A percentile compares a stretch with the other conserved stretches of the same genome.
Evolutionary conservation across 2,329 filamentous ascomycete genomes (phyloP).

Genomic region (Neopestalotiopsis sp.): DNA sequence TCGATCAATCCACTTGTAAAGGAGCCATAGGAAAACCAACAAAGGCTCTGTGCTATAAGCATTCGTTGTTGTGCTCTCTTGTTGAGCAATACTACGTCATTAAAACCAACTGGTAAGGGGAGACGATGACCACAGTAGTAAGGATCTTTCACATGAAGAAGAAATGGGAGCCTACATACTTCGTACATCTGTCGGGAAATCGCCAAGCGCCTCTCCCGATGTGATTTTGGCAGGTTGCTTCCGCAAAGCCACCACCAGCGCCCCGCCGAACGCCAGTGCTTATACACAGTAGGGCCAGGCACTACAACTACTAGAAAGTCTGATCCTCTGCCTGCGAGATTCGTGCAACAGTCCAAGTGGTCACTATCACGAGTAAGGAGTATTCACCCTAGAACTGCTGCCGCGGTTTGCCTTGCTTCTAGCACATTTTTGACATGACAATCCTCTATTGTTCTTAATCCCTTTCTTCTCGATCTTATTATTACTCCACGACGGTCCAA

Average conservation of each 20-base stretch:
- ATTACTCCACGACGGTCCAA: too few relatives aligned
- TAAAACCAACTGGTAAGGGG: too few relatives aligned
- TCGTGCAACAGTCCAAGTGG: background rate
- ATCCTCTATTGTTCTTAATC: too few relatives aligned
- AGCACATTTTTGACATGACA: background rate
- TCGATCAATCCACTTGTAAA: background rate
- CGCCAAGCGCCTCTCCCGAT: background rate
- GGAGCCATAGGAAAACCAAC: background rate
- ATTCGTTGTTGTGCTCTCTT: background rate
- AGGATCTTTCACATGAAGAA: background rate
- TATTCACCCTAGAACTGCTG: background rate
- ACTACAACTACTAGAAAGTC: background rate
- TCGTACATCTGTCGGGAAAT: background rate
- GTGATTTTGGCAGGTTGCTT: background rate
- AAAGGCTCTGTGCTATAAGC: background rate
- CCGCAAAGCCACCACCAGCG: background rate
- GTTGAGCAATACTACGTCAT: too few relatives aligned
- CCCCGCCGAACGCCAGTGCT: background rate
- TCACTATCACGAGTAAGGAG: background rate
- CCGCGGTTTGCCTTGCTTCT: background rate
- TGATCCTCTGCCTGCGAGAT: background rate
- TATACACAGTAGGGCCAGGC: background rate
- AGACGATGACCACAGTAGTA: too few relatives aligned
- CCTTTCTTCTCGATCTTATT: too few relatives aligned
- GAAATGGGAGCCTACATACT: background rate